These are phyloP conservation scores for Orbilia ellipsospora DNA, from an alignment of 2,329 filamentous ascomycete species.

Conservation along the genomic window DNA sequence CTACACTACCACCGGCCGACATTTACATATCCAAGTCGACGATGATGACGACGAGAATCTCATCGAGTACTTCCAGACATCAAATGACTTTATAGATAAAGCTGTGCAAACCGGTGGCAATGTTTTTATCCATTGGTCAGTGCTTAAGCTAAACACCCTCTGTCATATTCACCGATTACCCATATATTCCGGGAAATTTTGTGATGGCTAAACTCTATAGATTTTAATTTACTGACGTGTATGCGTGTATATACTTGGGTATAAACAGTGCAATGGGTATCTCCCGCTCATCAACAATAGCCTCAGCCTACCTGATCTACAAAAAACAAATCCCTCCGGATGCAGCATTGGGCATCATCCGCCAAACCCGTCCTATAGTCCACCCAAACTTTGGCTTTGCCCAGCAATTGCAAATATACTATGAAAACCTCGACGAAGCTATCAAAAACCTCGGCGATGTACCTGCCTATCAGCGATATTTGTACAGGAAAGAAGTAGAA, in stretches of 20 bases:
- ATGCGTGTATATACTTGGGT: too few species aligned
- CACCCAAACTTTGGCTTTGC: constrained; percentile 94
- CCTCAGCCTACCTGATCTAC: constrained; percentile 85
- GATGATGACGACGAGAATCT: constrained; percentile 91
- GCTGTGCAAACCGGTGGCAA: constrained; percentile 71
- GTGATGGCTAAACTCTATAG: too few species aligned
- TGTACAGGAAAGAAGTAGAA: constrained; percentile 74
- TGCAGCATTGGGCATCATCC: constrained; percentile 77
- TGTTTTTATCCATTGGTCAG: constrained; percentile 76
- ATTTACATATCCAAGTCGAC: constrained; percentile 84
- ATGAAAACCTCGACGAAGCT: constrained; percentile 82
- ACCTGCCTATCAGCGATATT: constrained; percentile 82
- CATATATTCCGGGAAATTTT: too few species aligned
- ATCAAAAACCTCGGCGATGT: constrained; percentile 72
- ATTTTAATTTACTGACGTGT: too few species aligned
- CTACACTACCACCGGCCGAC: constrained; percentile 67
- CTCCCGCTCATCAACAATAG: constrained; percentile 86
- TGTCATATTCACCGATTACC: too few species aligned
- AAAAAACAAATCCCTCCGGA: constrained; percentile 65
- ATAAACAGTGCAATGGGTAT: constrained; percentile 89
- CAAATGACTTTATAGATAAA: constrained; percentile 83
- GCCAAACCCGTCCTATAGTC: constrained; percentile 77
- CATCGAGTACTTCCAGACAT: constrained; percentile 79
- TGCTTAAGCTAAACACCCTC: too few species aligned
- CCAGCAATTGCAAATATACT: constrained; percentile 85